Conservation (phyloP, 208 protist genomes). For the Kentomonas sorsogonicus region DNA sequence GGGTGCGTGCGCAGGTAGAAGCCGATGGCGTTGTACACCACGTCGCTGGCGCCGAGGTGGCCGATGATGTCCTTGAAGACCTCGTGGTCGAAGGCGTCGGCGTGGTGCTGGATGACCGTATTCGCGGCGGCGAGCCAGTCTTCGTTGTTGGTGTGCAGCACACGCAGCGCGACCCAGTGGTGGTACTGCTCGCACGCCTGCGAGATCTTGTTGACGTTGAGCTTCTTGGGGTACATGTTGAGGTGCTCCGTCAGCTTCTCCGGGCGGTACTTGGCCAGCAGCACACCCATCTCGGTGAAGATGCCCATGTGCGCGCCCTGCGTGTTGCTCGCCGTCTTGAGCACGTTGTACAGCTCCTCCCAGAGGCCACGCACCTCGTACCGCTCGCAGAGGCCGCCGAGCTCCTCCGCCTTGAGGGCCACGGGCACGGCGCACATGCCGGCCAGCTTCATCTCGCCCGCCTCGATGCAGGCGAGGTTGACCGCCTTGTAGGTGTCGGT, state of each 20-base stretch:
- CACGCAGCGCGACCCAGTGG: constrained; percentile 95
- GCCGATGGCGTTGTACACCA: constrained; percentile 95
- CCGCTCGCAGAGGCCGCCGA: constrained; percentile 90
- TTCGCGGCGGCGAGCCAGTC: constrained; percentile 98
- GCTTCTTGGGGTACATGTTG: constrained; percentile 94
- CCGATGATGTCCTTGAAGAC: constrained; percentile 97
- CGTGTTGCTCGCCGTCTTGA: constrained; percentile 92
- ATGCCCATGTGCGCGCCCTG: constrained; percentile 98
- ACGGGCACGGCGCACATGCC: constrained; percentile 97
- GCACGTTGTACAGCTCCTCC: constrained; percentile 93
- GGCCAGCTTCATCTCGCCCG: constrained; percentile 97
- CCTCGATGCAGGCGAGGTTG: constrained; percentile 97
- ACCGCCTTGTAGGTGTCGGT: constrained; percentile 96
- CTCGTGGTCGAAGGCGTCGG: constrained; percentile 96
- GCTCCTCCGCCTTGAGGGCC: constrained; percentile 97
- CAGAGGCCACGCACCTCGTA: constrained; percentile 91
- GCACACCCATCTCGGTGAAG: constrained; percentile 98
- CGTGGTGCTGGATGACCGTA: constrained; percentile 97
- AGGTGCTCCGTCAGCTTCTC: constrained; percentile 99
- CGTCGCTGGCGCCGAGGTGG: constrained; percentile 95
- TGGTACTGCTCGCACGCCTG: constrained; percentile 90
- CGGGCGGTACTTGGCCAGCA: constrained; percentile 99
- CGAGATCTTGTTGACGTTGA: constrained; percentile 98
- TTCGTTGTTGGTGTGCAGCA: constrained; percentile 97
- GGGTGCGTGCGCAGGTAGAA: constrained; percentile 97